Base-by-base conservation (phyloP, 768 basidiomycete genomes). In the Neoboletus magnificus region DNA sequence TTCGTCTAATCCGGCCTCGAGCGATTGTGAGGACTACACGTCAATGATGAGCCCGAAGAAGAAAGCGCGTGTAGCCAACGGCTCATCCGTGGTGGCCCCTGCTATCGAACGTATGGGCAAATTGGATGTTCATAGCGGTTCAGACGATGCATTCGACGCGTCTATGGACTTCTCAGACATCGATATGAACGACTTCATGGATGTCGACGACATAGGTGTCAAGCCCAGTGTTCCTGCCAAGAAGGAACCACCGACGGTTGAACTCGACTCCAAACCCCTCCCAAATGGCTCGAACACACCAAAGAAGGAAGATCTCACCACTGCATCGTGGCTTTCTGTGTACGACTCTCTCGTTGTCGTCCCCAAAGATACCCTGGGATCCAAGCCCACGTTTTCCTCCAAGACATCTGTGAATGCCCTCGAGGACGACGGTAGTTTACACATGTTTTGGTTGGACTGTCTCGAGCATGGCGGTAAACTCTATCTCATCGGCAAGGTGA, bases 371-470 rank as follows among this genome's bases (percentile, higher is more conserved):
- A 74, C 78, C 1, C 71, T 89, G 27, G 88, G 86, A 22, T 67
- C 67, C 45, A 62, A 71, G 25, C 62, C 67, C 7, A 15, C 76
- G 74, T 25, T 71, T 3, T 68, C 74, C 8, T 79, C 48, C 57
- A 77, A 47, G 66, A 65, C 66, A 66, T 71, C 77, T 22, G 60
- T 84, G 8, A 80, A 81, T 40, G 87, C 86, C 0, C 78, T 94
- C 2, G 92, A 98, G 65, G 74, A 82, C 5, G 93, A 97, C 60
- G 93, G 92, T 2, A 89, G 85, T 4, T 74, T 98, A 15, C 82
- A 82, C 27, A 94, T 99, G 77, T 99, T 87, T 77, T 99, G 97
- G 97, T 77, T 98, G 22, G 97, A 99, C 67, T 93, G 93, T 65
- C 83, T 95, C 33, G 93, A 98, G 67, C 80, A 83, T 46, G 82